These are phyloP conservation scores for Apiospora arundinis DNA, from an alignment of 2,329 filamentous ascomycete species.

Conservation along the genomic window DNA sequence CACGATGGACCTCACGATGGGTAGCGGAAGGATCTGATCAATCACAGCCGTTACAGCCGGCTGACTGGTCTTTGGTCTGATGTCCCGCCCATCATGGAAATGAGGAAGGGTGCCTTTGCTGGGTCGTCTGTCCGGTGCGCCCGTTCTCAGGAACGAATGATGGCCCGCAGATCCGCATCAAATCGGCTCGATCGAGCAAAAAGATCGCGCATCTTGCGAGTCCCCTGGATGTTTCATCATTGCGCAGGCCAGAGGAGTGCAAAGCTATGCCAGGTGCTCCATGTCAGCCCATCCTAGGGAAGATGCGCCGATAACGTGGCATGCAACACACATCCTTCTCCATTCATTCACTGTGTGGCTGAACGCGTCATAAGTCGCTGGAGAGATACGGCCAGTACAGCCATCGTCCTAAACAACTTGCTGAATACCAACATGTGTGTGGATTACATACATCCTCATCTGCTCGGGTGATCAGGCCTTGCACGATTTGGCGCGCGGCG, in stretches of 20 bases:
- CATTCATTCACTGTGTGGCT: not conserved
- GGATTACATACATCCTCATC: too few relatives aligned
- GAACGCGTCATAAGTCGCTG: not conserved
- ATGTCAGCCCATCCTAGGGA: not conserved
- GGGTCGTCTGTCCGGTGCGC: not conserved
- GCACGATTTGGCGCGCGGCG: not conserved
- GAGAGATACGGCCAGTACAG: too few relatives aligned
- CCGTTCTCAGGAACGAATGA: conserved; percentile 10
- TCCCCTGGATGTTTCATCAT: not conserved
- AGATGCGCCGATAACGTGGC: not conserved
- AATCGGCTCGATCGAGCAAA: not conserved
- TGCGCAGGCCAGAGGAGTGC: not conserved
- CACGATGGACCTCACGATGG: not conserved
- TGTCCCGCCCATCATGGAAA: not conserved
- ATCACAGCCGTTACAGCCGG: not conserved
- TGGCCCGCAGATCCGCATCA: not conserved
- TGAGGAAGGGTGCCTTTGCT: not conserved
- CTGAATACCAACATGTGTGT: too few relatives aligned
- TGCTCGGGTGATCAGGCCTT: too few relatives aligned
- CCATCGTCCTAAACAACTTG: not conserved
- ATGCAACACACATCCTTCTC: not conserved
- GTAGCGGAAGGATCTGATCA: not conserved
- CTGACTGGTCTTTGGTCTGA: too few relatives aligned
- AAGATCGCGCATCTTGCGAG: not conserved
- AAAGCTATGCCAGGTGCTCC: not conserved